These are phyloP conservation scores for Penicillium sp. DNA, from an alignment of 2,329 filamentous ascomycete species.

Conservation along the genomic window DNA sequence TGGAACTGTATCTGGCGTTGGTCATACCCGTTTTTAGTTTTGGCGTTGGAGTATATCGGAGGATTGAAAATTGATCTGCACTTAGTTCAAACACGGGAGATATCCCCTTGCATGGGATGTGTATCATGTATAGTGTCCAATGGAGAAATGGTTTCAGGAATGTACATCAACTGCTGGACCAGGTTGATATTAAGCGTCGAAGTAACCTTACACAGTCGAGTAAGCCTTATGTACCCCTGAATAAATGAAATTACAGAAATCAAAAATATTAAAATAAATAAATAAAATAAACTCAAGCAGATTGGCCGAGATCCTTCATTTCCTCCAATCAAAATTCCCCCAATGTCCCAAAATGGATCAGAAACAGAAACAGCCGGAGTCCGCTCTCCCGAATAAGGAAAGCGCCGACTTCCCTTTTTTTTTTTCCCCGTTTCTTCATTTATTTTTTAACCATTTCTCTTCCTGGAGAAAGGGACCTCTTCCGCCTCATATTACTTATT, in stretches of 20 bases:
- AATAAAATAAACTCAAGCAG: not conserved
- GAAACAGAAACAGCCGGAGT: not conserved
- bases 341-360: not conserved
- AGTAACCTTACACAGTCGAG: not conserved
- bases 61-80: not conserved
- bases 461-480: not conserved
- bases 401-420: not conserved
- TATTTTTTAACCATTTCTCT: not conserved
- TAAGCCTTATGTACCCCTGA: not conserved
- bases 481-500: not conserved
- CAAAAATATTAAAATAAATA: not conserved
- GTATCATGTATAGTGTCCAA: not conserved
- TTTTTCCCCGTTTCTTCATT: not conserved
- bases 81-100: not conserved
- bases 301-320: not conserved
- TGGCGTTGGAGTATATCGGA: not conserved
- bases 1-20: not conserved
- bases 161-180: not conserved
- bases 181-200: not conserved
- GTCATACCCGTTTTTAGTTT: not conserved
- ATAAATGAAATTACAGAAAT: not conserved
- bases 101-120: not conserved
- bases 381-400: not conserved
- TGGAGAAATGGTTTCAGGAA: not conserved
- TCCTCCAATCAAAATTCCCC: not conserved